Base-by-base conservation (phyloP, 2,329 filamentous ascomycete genomes). In the Pseudogymnoascus sp. region DNA sequence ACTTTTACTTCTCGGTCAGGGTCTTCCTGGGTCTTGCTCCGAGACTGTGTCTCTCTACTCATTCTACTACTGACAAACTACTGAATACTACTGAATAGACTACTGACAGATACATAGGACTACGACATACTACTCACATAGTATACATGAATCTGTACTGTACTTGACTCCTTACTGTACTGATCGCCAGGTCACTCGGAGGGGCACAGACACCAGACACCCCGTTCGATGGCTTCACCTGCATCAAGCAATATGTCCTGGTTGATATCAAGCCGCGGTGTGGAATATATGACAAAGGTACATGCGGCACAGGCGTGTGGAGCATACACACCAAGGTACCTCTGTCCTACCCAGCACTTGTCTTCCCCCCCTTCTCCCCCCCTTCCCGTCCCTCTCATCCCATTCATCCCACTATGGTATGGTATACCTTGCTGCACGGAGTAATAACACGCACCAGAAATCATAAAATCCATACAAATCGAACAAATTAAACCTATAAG, bases 191-290 rank as follows among this genome's bases (percentile, higher is more conserved):
- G 45, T 30, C 45, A 52, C 45, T 52, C n/a, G 7, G 45, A 52
- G 45, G 45, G 45, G 45, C 45, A 52, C 45, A 52, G 45, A 30
- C 39, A 38, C 35, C 38, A 41, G 14, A 16, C 11, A 23, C 11
- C 11, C 42, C 23, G 42, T 49, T 52, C 45, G 16, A 28, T 52
- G 45, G 25, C 45, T 25, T 52, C 45, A 52, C 45, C 45, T 52
- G 45, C 45, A 52, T 52, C 25, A 52, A 52, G 45, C 45, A 52
- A 52, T 52, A 52, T 52, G 25, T 52, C 45, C 45, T 49, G 42
- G 45, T 52, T 7, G 25, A 52, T 52, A 30, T 30, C 45, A 30
- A 30, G 45, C 45, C 45, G 39, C 12, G 36, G 14, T 16, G 23
- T 28, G 45, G 45, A 30, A 52, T 52, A 30, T 16, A n/a, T 3